These are phyloP conservation scores for Prunus fruticosa DNA, from an alignment of 306 rosid species.

Conservation along the genomic window DNA sequence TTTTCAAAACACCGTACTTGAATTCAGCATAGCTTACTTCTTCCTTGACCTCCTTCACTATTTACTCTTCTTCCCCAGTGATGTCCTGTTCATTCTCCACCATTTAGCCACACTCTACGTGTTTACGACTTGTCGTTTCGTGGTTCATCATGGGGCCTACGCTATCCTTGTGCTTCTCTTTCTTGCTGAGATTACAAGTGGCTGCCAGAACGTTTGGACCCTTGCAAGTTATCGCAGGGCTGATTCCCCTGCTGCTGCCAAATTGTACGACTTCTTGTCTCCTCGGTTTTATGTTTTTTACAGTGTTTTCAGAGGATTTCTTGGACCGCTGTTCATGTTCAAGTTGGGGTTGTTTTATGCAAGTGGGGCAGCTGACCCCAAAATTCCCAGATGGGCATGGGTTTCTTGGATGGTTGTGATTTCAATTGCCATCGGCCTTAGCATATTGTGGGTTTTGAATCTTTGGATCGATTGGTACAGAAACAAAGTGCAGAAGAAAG, in stretches of 20 bases:
- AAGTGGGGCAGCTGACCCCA: constrained; percentile 26
- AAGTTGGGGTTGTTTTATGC: constrained; percentile 36
- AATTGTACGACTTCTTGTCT: constrained; percentile 31
- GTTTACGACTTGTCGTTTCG: constrained; percentile 35
- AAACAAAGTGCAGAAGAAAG: constrained; percentile 20
- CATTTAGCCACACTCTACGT: constrained; percentile 50
- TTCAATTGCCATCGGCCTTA: constrained; percentile 25
- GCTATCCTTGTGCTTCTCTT: constrained; percentile 39
- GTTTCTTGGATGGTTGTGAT: constrained; percentile 53
- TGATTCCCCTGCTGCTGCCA: constrained; percentile 21
- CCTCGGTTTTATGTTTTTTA: constrained; percentile 41
- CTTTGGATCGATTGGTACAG: constrained; percentile 34
- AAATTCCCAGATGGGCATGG: constrained; percentile 52
- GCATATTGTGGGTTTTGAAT: constrained; percentile 39
- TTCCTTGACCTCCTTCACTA: constrained; percentile 42
- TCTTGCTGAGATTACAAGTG: constrained; percentile 48
- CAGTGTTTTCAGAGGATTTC: constrained; percentile 33
- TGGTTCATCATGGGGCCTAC: constrained; percentile 38
- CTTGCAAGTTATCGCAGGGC: constrained; percentile 22
- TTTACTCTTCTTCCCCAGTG: constrained; percentile 31
- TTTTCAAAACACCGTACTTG: constrained; percentile 28
- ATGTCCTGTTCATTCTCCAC: constrained; percentile 41
- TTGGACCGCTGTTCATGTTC: constrained; percentile 37
- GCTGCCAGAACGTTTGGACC: constrained; percentile 49
- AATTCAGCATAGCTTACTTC: constrained; percentile 51